Base-by-base conservation (phyloP, 345 rosid species). In the Eucalyptus sp. region DNA sequence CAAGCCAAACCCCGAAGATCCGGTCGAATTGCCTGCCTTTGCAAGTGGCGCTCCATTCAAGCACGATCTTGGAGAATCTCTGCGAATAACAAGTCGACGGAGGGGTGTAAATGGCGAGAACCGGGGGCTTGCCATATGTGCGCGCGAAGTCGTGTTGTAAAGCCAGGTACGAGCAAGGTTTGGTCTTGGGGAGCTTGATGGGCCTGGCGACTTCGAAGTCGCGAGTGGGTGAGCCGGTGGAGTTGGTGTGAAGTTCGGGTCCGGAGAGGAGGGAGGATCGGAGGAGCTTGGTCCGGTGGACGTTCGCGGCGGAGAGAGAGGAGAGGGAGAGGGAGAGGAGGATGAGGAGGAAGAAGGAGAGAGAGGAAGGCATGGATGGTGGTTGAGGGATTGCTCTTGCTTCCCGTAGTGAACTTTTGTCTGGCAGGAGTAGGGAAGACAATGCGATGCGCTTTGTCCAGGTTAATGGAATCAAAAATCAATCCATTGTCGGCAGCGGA, bases 151-250 rank as follows among this genome's bases (percentile, higher is more conserved):
- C 96, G 87, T 96, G 98, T 64, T 87, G 95, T 91, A 97, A 96
- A 51, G 96, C 49, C n/a, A 48, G 91, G 92, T 92, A 88, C 0
- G 93, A 90, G 92, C 96, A 97, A 4, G 96, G 96, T n/a, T 90
- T 87, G 31, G 93, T 88, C 8, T 88, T 91, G 86, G 95, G 91
- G 84, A 91, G 64, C 10, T 88, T 64, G 84, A 92, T 93, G 80
- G 99, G 98, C 92, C 92, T 96, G 87, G 95, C 92, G 11, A 97
- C 99, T 88, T 97, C 99, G 89, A 97, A 97, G 95, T 71, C 93
- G 81, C 91, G 93, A 49, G 62, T 37, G 51, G 84, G 89, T 14
- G 89, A 31, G 56, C 10, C 91, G 86, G 60, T 46, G 43, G 88
- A 79, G 86, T 87, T 89, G 86, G 91, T 88, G 88, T 64, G 91